A percentile compares a stretch with the other conserved stretches of the same genome.
These are phyloP conservation scores for Juglanconis sp. DNA, from an alignment of 2,329 filamentous ascomycete genomes.

Conservation along the genomic window DNA sequence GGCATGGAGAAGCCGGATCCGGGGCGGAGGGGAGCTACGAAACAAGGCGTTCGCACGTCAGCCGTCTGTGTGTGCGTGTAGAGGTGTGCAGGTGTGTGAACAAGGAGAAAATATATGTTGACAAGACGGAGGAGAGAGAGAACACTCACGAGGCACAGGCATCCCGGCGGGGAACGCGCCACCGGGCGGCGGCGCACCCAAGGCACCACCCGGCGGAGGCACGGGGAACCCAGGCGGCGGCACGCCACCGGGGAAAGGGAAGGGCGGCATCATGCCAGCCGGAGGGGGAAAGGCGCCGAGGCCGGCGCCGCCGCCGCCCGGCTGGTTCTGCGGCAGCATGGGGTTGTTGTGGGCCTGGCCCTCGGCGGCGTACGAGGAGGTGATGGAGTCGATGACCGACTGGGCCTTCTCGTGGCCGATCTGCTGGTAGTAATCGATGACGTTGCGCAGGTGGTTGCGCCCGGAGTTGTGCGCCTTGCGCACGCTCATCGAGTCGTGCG, in stretches of 20 bases:
- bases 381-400: slow-evolving; percentile 97
- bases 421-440: slow-evolving; percentile 98
- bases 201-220: slow-evolving; percentile 14
- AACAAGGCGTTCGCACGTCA: not conserved
- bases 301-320: slow-evolving; percentile 42
- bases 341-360: slow-evolving; percentile 84
- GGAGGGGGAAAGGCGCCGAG: slow-evolving; percentile 29
- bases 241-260: slow-evolving; percentile 27
- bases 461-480: slow-evolving; percentile 97
- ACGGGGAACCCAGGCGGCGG: slow-evolving; percentile 25
- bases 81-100: no score
- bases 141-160: slow-evolving; percentile 12
- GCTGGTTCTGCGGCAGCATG: slow-evolving; percentile 71
- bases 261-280: slow-evolving; percentile 26
- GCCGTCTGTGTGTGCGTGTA: not conserved
- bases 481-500: slow-evolving; percentile 99
- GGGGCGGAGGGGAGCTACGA: slow-evolving; percentile 12
- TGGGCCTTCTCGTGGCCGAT: slow-evolving; percentile 99
- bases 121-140: slow-evolving; percentile 16
- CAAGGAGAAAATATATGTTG: not conserved
- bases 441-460: slow-evolving; percentile 94
- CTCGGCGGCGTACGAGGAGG: slow-evolving; percentile 89
- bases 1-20: slow-evolving; percentile 34
- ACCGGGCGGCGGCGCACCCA: slow-evolving; percentile 1
- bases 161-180: slow-evolving; percentile 7